Conservation (phyloP, 257 asterid genomes). For the Anisodus acutangulus region DNA sequence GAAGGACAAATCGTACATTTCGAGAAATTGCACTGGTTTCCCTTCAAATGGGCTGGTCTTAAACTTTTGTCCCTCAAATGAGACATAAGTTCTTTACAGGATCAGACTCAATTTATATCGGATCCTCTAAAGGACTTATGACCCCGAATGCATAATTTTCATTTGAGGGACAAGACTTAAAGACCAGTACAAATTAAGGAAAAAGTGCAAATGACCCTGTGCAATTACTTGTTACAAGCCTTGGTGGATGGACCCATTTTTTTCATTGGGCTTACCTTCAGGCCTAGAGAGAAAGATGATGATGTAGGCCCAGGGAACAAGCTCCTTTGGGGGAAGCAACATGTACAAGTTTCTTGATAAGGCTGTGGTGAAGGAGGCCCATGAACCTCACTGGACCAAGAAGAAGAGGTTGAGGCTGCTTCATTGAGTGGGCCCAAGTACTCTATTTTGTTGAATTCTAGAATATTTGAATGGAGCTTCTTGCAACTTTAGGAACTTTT, state of each 20-base stretch:
- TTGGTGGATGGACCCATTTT: neutral
- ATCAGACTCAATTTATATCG: too few species aligned
- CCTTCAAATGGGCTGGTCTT: too few species aligned
- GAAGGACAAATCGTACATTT: too few species aligned
- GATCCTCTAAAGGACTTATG: too few species aligned
- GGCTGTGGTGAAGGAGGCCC: slow-evolving; percentile 45
- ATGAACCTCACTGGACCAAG: neutral
- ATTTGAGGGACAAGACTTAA: too few species aligned
- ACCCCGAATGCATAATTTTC: too few species aligned
- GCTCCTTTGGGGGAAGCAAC: slow-evolving; percentile 76
- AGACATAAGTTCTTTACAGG: too few species aligned
- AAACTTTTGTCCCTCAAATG: too few species aligned
- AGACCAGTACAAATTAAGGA: too few species aligned
- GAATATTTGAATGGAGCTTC: slow-evolving; percentile 77
- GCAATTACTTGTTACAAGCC: neutral
- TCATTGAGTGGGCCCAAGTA: slow-evolving; percentile 86
- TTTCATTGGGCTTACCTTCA: neutral
- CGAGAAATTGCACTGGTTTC: too few species aligned
- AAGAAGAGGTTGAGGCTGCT: slow-evolving; percentile 28
- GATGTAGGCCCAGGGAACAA: slow-evolving; percentile 51
- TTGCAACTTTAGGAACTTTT: slow-evolving; percentile 62
- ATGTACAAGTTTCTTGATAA: slow-evolving; percentile 56
- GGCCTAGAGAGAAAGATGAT: slow-evolving; percentile 3
- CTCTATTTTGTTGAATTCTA: slow-evolving; percentile 74
- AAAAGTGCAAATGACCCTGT: too few species aligned